phyloP scores from a whole-genome alignment of 163 green algal species.

The Scenedesmus sp. region DNA sequence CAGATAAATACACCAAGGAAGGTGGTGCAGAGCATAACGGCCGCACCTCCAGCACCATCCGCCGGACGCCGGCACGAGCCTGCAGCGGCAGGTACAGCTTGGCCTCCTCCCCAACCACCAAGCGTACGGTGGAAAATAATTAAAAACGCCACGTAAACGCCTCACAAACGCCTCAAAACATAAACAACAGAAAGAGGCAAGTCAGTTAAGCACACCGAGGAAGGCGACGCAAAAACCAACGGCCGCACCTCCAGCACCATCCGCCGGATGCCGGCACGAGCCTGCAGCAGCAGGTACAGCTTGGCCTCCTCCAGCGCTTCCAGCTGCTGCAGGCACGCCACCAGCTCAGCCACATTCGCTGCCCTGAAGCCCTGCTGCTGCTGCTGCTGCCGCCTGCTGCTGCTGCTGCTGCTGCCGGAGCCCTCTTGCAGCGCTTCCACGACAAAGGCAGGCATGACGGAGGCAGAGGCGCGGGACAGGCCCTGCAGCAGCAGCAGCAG shows the following conservation, averaged over 20 bases:
- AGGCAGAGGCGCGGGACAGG: neutral
- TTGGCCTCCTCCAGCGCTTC: conserved; percentile 73
- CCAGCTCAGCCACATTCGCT: conserved; percentile 56
- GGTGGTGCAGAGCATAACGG: too few species aligned
- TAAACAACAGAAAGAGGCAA: neutral
- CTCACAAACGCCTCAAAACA: neutral
- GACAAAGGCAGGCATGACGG: conserved; percentile 25
- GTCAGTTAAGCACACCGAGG: neutral
- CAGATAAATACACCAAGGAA: too few species aligned
- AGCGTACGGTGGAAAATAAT: neutral
- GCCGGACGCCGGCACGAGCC: conserved; percentile 54
- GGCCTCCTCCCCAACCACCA: neutral
- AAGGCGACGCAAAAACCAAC: too few species aligned
- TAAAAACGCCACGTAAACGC: too few species aligned
- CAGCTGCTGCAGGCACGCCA: conserved; percentile 75
- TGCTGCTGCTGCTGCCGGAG: conserved; percentile 52
- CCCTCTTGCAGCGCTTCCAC: neutral
- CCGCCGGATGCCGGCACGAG: conserved; percentile 60
- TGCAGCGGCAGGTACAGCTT: conserved; percentile 14
- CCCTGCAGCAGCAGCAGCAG: conserved; percentile 15
- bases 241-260: conserved; percentile 56
- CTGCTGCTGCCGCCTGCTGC: conserved; percentile 3
- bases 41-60: conserved; percentile 56
- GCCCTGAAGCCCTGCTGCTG: neutral
- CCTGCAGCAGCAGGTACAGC: conserved; percentile 61